phyloP scores from a whole-genome alignment of 163 green algal species.

The Scenedesmus sp. region DNA sequence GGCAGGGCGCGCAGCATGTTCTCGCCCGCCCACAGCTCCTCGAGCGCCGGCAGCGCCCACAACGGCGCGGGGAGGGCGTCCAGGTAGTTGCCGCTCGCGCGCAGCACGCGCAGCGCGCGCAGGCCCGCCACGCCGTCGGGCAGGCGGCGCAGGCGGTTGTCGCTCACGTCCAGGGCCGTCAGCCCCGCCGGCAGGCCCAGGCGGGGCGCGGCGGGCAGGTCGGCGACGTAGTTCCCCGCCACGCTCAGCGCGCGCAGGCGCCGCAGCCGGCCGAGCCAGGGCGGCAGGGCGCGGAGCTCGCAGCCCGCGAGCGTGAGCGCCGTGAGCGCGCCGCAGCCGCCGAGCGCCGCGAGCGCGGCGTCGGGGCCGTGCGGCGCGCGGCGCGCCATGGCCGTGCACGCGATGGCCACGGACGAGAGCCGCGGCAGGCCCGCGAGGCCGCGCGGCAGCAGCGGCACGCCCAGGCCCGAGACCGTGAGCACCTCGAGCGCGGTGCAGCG shows the following conservation, averaged over 20 bases:
- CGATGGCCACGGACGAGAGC: constrained; percentile 16
- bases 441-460: constrained; percentile 20
- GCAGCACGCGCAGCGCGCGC: constrained; percentile 2
- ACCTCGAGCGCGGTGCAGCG: constrained; percentile 7
- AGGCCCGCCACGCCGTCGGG: constrained; percentile 11
- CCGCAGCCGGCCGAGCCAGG: constrained; percentile 11
- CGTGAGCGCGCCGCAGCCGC: neutral
- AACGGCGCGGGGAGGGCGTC: constrained; percentile 10
- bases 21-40: constrained; percentile 18
- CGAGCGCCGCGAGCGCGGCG: neutral
- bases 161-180: constrained; percentile 12
- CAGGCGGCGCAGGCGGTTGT: constrained; percentile 22
- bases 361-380: neutral
- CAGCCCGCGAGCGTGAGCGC: constrained; percentile 27
- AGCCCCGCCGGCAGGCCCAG: constrained; percentile 9
- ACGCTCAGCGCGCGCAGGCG: constrained; percentile 6
- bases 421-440: neutral
- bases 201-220: neutral
- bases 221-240: constrained; percentile 29
- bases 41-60: constrained; percentile 16
- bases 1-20: constrained; percentile 36
- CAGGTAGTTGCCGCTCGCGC: constrained; percentile 23
- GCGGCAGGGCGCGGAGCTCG: constrained; percentile 16
- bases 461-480: constrained; percentile 6
- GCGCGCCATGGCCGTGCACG: neutral